phyloP scores from a whole-genome alignment of 306 rosid species.

The Datisca glomerata region DNA sequence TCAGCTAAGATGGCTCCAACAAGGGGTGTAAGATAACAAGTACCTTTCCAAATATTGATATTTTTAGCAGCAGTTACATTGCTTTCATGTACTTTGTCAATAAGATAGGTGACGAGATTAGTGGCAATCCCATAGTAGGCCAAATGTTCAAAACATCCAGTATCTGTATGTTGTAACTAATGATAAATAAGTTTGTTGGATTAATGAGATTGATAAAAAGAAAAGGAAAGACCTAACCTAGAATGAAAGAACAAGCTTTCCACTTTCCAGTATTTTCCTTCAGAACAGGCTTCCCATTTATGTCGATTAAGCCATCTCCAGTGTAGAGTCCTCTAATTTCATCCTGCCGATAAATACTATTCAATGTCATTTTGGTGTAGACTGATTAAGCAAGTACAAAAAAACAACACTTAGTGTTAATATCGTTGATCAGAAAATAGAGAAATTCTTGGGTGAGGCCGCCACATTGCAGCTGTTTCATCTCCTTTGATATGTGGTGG shows the following conservation, averaged over 20 bases:
- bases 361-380: no score
- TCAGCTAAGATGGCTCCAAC: slow-evolving; percentile 93
- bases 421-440: no score
- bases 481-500: no score
- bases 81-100: slow-evolving; percentile 70
- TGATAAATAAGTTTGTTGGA: background rate
- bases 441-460: no score
- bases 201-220: background rate
- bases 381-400: no score
- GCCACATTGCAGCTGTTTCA: no score
- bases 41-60: slow-evolving; percentile 95
- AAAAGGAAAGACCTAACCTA: slow-evolving; percentile 25
- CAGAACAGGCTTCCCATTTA: slow-evolving; percentile 29
- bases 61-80: slow-evolving; percentile 86
- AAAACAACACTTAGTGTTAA: no score
- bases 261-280: slow-evolving; percentile 43
- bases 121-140: slow-evolving; percentile 93
- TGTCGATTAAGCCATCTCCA: slow-evolving; percentile 45
- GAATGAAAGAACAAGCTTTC: slow-evolving; percentile 52
- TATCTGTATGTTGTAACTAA: background rate
- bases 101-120: slow-evolving; percentile 90
- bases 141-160: slow-evolving; percentile 83
- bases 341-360: no score
- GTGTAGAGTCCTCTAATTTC: slow-evolving; percentile 24
- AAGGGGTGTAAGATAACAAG: slow-evolving; percentile 96